Evolutionary conservation across 371 early-diverging fungal genomes (phyloP).

Genomic region (Actinomucor elegans): DNA sequence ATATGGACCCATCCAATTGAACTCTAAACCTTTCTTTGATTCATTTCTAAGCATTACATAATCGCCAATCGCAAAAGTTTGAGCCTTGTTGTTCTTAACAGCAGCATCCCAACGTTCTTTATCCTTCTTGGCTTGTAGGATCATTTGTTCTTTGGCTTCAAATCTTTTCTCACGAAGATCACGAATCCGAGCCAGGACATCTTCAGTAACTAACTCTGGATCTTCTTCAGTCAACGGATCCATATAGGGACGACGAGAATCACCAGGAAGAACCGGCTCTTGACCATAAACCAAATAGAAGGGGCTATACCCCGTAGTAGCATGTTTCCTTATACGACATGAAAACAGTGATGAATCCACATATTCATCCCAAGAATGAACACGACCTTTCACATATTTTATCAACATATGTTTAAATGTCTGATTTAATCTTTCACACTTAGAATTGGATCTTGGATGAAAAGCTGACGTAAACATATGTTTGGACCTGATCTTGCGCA

Average conservation of each 20-base stretch:
- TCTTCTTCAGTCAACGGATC: background rate
- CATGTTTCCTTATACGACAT: constrained; percentile 3
- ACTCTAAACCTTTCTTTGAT: constrained; percentile 7
- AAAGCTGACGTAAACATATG: background rate
- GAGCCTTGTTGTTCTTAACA: too few species aligned
- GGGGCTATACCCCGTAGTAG: constrained; percentile 6
- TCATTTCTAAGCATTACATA: background rate
- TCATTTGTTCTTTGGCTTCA: background rate
- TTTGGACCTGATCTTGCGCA: background rate
- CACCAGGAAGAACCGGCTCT: constrained; percentile 15
- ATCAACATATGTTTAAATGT: constrained; percentile 1
- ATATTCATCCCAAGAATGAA: constrained; percentile 7
- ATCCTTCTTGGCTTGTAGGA: background rate
- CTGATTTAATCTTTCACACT: constrained; percentile 24
- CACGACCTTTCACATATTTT: constrained; percentile 4
- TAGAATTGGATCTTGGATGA: constrained; percentile 17
- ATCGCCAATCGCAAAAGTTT: constrained; percentile 5
- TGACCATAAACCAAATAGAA: constrained; percentile 18
- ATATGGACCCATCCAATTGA: constrained; percentile 7
- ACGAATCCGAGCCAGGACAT: background rate
- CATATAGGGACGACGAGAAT: constrained; percentile 4
- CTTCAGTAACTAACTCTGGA: background rate
- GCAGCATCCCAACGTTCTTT: constrained; percentile 15
- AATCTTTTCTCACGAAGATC: background rate
- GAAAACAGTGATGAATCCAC: constrained; percentile 11